Base-by-base conservation (phyloP, 257 asterid species). In the Forsythia suspensa region DNA sequence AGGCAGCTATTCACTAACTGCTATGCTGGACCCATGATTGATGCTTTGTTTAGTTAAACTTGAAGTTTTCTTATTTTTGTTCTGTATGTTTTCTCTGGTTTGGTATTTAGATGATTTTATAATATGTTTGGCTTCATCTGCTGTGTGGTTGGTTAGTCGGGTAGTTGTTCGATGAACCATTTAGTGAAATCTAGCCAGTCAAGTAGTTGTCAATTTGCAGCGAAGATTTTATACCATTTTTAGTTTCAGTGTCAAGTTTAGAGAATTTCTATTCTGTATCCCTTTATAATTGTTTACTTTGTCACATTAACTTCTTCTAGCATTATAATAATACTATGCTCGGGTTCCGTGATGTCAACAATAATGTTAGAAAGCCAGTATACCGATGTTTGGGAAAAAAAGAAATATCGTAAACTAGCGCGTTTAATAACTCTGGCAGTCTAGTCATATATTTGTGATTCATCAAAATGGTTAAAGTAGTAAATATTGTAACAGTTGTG, bases 31-130 rank as follows among this genome's bases (percentile, higher is more conserved):
- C 69, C 69, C 42, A 10, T 66, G 52, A 36, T 41, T 65, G 72
- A 34, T 24, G 18, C 5, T 52, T 55, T 21, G 12, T 70, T 43
- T 78, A 42, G 66, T 37, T 34, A 21, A n/a, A 42, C 34, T 48
- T 46, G 52, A 42, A 66, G 55, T 16, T 46, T 16, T 63, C 11
- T 65, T 77, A 16, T 13, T 29, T 59, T 71, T 72, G 29, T 72
- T n/a, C 42, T 67, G 68, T 51, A 34, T 24, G 72, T 48, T 74
- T 76, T 16, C 80, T 67, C 65, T 78, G 65, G 51, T 48, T 48
- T 34, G 21, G 44, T 44, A 68, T 13, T 43, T 43, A 10, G 69
- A 71, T 74, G 43, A 38, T 57, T 24, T 59, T 77, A 65, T 9
- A n/a, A 52, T 72, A 43, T 21, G 67, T 37, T 9, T 66, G 51